Evolutionary conservation across 2,329 filamentous ascomycete species (phyloP).

Genomic region (Sarocladium oryzae): DNA sequence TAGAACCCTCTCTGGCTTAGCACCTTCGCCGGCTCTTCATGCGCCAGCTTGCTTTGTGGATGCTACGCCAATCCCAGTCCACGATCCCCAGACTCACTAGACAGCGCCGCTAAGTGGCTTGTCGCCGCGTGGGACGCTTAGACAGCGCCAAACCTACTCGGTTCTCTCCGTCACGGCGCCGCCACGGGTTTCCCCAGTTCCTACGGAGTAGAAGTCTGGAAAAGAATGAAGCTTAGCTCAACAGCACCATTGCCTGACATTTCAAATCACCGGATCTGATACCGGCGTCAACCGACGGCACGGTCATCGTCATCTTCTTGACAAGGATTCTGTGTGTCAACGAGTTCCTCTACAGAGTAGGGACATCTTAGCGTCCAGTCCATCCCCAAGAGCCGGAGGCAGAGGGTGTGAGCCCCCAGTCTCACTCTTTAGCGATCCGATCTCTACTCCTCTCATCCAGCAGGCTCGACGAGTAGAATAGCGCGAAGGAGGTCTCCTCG

Average conservation of each 20-base stretch:
- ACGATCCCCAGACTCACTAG: neutral
- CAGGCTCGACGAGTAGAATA: neutral
- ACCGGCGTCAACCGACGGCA: neutral
- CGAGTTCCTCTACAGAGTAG: neutral
- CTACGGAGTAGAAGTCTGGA: no score
- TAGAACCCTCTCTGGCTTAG: constrained; percentile 2
- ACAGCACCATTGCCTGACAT: no score
- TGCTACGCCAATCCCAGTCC: neutral
- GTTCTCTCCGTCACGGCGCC: neutral
- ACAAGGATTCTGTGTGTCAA: neutral
- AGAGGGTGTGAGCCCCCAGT: neutral
- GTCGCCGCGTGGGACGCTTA: neutral
- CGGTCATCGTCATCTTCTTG: neutral
- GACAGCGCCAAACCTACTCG: neutral
- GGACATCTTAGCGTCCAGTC: neutral
- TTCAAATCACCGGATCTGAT: neutral
- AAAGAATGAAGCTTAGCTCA: no score
- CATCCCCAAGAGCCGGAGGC: neutral
- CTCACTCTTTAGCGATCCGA: neutral
- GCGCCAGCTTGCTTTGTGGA: neutral
- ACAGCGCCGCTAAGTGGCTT: neutral
- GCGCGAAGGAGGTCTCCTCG: no score
- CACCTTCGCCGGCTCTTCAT: neutral
- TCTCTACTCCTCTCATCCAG: neutral
- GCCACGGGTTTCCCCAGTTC: neutral